Conservation (phyloP, 306 rosid species). For the Cicer chorassanicum region DNA sequence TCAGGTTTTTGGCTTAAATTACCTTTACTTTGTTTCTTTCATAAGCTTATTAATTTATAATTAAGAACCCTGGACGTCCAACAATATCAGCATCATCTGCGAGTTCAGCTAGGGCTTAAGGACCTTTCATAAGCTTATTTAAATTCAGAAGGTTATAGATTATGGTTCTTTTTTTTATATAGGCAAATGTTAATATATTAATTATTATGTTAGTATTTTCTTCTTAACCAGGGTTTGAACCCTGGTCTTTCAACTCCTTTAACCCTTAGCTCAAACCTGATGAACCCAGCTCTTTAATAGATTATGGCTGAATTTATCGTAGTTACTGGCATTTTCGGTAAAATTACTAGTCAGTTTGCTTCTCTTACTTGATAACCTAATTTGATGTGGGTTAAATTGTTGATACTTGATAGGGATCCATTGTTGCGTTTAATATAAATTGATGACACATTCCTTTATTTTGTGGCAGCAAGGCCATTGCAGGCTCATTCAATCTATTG, state of each 20-base stretch:
- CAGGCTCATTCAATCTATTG: not conserved
- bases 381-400: slow-evolving; percentile 4
- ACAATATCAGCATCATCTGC: no score
- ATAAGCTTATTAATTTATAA: not conserved
- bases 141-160: not conserved
- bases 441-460: not conserved
- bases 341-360: not conserved
- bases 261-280: no score
- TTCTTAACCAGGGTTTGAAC: no score
- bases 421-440: not conserved
- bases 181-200: no score
- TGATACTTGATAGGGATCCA: not conserved
- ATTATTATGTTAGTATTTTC: no score
- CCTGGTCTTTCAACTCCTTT: no score
- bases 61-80: no score
- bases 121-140: not conserved
- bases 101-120: no score
- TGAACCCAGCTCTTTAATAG: no score
- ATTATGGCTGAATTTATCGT: no score
- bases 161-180: no score
- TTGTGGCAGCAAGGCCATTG: not conserved
- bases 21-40: not conserved
- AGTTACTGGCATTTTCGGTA: no score
- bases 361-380: slow-evolving; percentile 12
- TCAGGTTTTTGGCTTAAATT: not conserved